phyloP scores from a whole-genome alignment of 2,329 filamentous ascomycete genomes.

The Paraphoma sp. region DNA sequence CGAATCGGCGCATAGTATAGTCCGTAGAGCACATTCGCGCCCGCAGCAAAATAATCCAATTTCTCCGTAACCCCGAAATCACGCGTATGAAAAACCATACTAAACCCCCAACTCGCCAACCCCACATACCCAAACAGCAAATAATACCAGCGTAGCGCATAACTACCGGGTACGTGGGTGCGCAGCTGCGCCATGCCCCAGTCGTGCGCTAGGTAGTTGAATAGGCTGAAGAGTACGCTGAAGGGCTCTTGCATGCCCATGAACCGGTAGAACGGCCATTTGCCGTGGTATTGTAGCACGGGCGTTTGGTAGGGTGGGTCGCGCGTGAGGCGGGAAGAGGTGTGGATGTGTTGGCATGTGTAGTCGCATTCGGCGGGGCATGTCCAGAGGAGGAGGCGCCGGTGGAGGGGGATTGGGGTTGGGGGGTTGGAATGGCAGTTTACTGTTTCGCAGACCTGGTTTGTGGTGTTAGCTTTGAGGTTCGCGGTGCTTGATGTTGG shows the following conservation, averaged over 20 bases:
- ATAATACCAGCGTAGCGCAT: constrained; percentile 83
- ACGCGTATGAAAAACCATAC: constrained; percentile 89
- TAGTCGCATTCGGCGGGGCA: constrained; percentile 97
- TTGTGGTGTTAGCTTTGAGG: constrained; percentile 17
- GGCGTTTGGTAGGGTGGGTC: constrained; percentile 69
- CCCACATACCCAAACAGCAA: constrained; percentile 80
- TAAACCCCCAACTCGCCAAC: constrained; percentile 83
- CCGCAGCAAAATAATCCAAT: constrained; percentile 94
- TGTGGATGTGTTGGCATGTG: constrained; percentile 93
- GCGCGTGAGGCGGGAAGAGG: constrained; percentile 70
- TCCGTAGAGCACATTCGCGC: constrained; percentile 87
- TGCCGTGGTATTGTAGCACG: constrained; percentile 93
- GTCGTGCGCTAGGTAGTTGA: constrained; percentile 88
- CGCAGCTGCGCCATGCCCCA: constrained; percentile 76
- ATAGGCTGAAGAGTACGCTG: constrained; percentile 88
- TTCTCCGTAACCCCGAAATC: constrained; percentile 89
- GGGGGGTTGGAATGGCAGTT: constrained; percentile 74
- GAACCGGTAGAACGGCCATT: constrained; percentile 95
- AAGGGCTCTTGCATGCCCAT: constrained; percentile 95
- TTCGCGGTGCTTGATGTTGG: background rate
- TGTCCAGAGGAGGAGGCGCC: constrained; percentile 87
- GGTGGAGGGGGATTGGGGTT: constrained; percentile 74
- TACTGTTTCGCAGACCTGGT: constrained; percentile 76
- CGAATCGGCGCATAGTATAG: constrained; percentile 84
- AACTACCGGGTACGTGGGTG: constrained; percentile 71